Conservation (phyloP, 805 yeast genomes). For the Teunomyces tritomae region DNA sequence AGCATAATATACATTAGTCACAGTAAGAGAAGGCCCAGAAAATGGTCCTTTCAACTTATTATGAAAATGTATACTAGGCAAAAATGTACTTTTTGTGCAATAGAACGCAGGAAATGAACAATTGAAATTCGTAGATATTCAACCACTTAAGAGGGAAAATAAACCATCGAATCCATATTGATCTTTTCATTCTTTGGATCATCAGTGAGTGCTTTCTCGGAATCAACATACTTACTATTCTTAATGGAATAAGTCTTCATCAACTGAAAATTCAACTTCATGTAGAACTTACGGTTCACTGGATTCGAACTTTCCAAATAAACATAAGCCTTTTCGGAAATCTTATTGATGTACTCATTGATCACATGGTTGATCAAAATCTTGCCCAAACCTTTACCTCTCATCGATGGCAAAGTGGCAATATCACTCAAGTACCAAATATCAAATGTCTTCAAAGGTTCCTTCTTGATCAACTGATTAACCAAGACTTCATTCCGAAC, state of each 20-base stretch:
- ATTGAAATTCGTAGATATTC: background rate
- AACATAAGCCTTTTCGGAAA: conserved; percentile 21
- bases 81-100: conserved; percentile 14
- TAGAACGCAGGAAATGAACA: conserved; percentile 4
- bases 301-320: conserved; percentile 60
- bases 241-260: conserved; percentile 31
- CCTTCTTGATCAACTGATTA: conserved; percentile 23
- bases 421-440: conserved; percentile 60
- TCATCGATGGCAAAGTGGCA: conserved; percentile 55
- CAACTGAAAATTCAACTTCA: conserved; percentile 48
- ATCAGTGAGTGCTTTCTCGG: conserved; percentile 7
- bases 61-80: conserved; percentile 15
- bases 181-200: conserved; percentile 13
- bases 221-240: conserved; percentile 20
- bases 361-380: conserved; percentile 49
- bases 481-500: conserved; percentile 45
- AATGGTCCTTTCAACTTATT: conserved; percentile 14
- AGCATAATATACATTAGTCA: conserved; percentile 16
- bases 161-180: conserved; percentile 17
- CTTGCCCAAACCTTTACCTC: conserved; percentile 60
- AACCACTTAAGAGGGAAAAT: conserved; percentile 5
- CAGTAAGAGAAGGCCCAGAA: conserved; percentile 11
- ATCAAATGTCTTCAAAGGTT: conserved; percentile 8
- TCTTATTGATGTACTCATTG: conserved; percentile 40
- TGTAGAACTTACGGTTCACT: conserved; percentile 50